phyloP scores from a whole-genome alignment of 169 alveolate genomes.

The Cyclospora cayetanensis region DNA sequence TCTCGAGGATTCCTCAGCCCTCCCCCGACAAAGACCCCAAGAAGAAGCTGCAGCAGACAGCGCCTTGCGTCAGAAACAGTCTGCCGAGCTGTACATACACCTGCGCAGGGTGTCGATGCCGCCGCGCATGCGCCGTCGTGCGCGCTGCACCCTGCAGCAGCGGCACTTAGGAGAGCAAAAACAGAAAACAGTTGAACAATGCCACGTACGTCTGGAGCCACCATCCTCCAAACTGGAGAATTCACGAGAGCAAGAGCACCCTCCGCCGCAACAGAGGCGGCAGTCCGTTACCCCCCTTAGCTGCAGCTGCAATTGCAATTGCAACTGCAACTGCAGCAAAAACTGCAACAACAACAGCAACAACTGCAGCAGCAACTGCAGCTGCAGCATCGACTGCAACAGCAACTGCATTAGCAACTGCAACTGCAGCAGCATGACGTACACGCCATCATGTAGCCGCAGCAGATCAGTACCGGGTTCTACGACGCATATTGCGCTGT shows the following conservation, averaged over 20 bases:
- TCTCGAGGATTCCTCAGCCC: no score
- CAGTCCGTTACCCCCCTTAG: background rate
- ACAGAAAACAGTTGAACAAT: background rate
- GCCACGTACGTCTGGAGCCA: background rate
- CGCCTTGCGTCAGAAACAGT: no score
- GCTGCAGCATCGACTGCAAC: background rate
- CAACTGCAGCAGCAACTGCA: background rate
- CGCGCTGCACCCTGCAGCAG: slow-evolving; percentile 8
- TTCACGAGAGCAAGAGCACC: background rate
- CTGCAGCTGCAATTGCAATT: background rate
- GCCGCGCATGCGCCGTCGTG: slow-evolving; percentile 11
- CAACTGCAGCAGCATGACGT: slow-evolving; percentile 5
- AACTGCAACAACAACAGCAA: background rate
- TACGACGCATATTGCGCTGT: background rate
- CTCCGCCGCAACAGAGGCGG: background rate
- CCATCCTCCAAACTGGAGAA: background rate
- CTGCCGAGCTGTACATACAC: no score
- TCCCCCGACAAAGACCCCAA: no score
- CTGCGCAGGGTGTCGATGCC: slow-evolving; percentile 3
- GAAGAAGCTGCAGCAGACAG: no score
- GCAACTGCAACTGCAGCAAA: background rate
- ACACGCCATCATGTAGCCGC: no score
- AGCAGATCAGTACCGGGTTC: background rate
- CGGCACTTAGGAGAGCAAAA: background rate
- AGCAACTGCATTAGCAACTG: background rate